phyloP scores from a whole-genome alignment of 2,329 filamentous ascomycete species.

The Clonostachys rosea region DNA sequence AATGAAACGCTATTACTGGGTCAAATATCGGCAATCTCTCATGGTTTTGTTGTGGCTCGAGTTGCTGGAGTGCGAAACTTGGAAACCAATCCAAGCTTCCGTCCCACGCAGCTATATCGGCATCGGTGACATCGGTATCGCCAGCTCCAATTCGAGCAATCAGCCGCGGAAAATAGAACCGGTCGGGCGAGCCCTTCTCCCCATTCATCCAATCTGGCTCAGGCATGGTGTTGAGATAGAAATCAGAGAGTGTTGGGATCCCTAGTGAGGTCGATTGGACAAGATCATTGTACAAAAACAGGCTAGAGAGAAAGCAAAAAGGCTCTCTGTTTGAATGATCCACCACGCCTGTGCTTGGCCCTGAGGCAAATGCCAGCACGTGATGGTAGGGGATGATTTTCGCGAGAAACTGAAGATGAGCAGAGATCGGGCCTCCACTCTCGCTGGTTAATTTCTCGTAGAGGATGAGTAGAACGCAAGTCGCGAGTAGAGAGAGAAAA shows the following conservation, averaged over 20 bases:
- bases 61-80: constrained; percentile 6
- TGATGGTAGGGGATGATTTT: constrained; percentile 1
- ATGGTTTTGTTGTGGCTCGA: background rate
- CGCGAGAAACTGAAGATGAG: constrained; percentile 7
- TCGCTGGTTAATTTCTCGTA: constrained; percentile 10
- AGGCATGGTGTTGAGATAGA: constrained; percentile 4
- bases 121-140: constrained; percentile 5
- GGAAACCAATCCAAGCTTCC: constrained; percentile 9
- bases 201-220: background rate
- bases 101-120: constrained; percentile 8
- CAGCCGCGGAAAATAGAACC: constrained; percentile 7
- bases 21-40: constrained; percentile 1
- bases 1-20: background rate
- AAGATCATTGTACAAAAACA: constrained; percentile 11
- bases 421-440: constrained; percentile 3
- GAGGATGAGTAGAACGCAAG: constrained; percentile 7
- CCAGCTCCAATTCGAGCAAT: constrained; percentile 7
- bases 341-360: background rate
- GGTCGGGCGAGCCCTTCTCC: background rate
- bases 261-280: constrained; percentile 7
- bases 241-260: constrained; percentile 6
- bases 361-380: background rate
- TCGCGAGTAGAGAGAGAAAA: constrained; percentile 5
- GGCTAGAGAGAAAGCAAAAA: constrained; percentile 7
- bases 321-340: background rate